Conservation (phyloP, 2,329 filamentous ascomycete species). For the Penicillium sp. region DNA sequence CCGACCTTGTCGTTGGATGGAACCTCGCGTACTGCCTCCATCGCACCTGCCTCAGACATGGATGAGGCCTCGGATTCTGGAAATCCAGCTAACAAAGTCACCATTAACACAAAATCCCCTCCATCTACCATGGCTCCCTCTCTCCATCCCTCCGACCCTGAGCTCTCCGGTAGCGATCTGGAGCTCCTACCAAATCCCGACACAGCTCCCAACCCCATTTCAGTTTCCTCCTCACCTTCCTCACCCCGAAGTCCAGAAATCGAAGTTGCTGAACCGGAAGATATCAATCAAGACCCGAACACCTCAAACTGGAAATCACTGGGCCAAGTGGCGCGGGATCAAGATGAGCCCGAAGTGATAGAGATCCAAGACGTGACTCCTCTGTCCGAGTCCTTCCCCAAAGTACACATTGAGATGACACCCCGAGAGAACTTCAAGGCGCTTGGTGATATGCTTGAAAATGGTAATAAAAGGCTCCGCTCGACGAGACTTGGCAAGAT, state of each 20-base stretch:
- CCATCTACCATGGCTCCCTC: constrained; percentile 21
- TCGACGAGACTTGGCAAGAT: neutral
- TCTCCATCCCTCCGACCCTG: constrained; percentile 13
- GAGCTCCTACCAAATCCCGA: constrained; percentile 18
- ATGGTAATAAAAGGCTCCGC: constrained; percentile 29
- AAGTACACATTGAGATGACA: constrained; percentile 28
- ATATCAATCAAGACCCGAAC: constrained; percentile 49
- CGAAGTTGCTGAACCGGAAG: constrained; percentile 51
- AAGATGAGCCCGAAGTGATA: constrained; percentile 33
- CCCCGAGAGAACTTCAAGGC: constrained; percentile 37
- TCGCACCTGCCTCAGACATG: constrained; percentile 30
- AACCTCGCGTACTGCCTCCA: constrained; percentile 24
- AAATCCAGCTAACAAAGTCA: constrained; percentile 47
- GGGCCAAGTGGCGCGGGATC: constrained; percentile 36
- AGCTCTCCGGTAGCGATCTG: constrained; percentile 9
- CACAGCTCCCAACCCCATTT: constrained; percentile 34
- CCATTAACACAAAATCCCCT: constrained; percentile 49
- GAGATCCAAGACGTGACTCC: constrained; percentile 36
- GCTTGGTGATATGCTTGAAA: constrained; percentile 37
- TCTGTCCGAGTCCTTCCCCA: constrained; percentile 41
- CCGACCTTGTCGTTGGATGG: constrained; percentile 37
- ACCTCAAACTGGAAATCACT: constrained; percentile 46
- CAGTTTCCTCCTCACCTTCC: constrained; percentile 46
- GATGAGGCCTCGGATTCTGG: constrained; percentile 31
- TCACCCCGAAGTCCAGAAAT: constrained; percentile 45